Evolutionary conservation across 306 rosid genomes (phyloP).

Genomic region (Prunus mume): DNA sequence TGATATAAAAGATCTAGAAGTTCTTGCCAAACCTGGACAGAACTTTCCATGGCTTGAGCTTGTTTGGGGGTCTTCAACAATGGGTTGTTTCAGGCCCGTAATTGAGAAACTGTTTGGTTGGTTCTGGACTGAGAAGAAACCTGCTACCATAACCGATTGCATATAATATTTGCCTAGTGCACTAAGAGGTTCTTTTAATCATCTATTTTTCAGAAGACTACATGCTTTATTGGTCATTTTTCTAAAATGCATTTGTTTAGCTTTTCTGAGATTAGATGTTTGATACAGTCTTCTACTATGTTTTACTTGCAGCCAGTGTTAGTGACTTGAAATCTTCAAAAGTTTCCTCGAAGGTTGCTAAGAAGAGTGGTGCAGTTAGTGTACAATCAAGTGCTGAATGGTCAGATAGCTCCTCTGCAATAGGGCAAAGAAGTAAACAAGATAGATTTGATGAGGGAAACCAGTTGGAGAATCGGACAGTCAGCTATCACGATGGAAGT

Average conservation of each 20-base stretch:
- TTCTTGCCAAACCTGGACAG: not conserved
- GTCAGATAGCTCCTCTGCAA: constrained; percentile 36
- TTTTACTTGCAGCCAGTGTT: constrained; percentile 44
- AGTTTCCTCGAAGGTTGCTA: constrained; percentile 33
- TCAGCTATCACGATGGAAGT: constrained; percentile 6
- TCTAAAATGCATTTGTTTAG: not conserved
- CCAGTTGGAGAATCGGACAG: constrained; percentile 19
- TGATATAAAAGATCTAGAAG: not conserved
- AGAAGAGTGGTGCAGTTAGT: constrained; percentile 29
- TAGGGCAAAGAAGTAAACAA: constrained; percentile 28
- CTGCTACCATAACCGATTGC: not conserved
- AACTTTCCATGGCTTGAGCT: constrained; percentile 3
- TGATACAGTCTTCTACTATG: constrained; percentile 4
- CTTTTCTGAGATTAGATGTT: not conserved
- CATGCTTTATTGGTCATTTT: not conserved
- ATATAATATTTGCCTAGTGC: not conserved
- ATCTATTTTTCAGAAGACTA: not conserved
- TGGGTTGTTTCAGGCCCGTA: not conserved
- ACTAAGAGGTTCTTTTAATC: not conserved
- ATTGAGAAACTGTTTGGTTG: not conserved
- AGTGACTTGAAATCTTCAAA: constrained; percentile 38
- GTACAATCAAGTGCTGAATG: constrained; percentile 39
- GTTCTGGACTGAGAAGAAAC: not conserved
- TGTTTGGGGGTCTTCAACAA: constrained; percentile 3
- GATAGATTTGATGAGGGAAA: constrained; percentile 27